A percentile compares a stretch with the other conserved stretches of the same genome.
These are phyloP conservation scores for Xylaria sp. DNA, from an alignment of 2,329 filamentous ascomycete genomes.

Conservation along the genomic window DNA sequence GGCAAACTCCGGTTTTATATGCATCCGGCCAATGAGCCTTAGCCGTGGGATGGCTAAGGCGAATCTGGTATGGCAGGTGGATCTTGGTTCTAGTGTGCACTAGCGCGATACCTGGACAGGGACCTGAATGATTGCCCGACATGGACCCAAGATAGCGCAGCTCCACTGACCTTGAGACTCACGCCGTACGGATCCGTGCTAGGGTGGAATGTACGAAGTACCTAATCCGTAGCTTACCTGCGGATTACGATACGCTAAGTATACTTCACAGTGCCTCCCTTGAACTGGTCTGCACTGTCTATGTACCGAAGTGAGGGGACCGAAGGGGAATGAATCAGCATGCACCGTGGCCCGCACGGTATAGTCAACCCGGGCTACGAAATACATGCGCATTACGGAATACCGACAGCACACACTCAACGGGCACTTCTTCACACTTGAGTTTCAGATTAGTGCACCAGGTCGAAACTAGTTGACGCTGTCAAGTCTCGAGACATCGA, in stretches of 20 bases:
- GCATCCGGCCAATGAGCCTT: background rate
- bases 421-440: no score
- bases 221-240: background rate
- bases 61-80: background rate
- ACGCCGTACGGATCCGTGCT: background rate
- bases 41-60: background rate
- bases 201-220: background rate
- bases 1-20: no score
- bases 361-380: background rate
- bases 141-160: background rate
- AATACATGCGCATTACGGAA: background rate
- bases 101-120: background rate
- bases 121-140: background rate
- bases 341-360: background rate
- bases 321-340: background rate
- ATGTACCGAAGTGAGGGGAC: constrained; percentile 1
- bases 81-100: background rate
- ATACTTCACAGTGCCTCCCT: constrained; percentile 2
- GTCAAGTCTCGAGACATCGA: background rate
- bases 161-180: no score
- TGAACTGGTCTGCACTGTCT: constrained; percentile 2
- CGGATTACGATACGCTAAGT: background rate
- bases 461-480: background rate
- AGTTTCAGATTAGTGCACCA: background rate
- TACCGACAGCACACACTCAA: no score